Evolutionary conservation across 805 yeast species (phyloP).

Genomic region (Ogataea ganodermae): DNA sequence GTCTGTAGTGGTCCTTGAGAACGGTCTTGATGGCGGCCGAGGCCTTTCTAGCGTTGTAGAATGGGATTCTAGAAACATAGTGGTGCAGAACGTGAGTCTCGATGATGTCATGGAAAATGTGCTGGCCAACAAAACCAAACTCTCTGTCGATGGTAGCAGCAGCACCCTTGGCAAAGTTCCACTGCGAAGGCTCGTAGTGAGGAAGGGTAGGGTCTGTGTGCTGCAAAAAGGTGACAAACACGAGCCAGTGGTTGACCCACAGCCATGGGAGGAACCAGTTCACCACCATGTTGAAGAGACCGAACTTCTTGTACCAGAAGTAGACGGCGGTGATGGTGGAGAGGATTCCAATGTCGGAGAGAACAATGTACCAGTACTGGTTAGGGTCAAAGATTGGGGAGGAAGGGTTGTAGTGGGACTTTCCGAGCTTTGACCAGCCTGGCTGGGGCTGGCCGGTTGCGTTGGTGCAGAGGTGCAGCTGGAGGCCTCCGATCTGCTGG

Average conservation of each 20-base stretch:
- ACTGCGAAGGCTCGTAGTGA: slow-evolving; percentile 55
- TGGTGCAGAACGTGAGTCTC: slow-evolving; percentile 62
- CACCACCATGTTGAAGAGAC: slow-evolving; percentile 51
- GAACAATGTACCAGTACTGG: slow-evolving; percentile 56
- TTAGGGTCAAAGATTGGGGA: slow-evolving; percentile 56
- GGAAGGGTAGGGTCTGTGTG: slow-evolving; percentile 63
- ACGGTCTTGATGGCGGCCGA: slow-evolving; percentile 52
- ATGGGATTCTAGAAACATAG: slow-evolving; percentile 56
- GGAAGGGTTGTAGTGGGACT: slow-evolving; percentile 55
- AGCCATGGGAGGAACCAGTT: slow-evolving; percentile 62
- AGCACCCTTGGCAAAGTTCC: slow-evolving; percentile 69
- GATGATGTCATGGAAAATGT: slow-evolving; percentile 58
- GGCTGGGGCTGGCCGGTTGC: slow-evolving; percentile 57
- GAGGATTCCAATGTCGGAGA: slow-evolving; percentile 58
- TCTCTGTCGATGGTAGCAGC: slow-evolving; percentile 66
- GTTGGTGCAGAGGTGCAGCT: slow-evolving; percentile 49
- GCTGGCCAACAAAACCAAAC: slow-evolving; percentile 59
- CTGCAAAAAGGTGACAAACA: slow-evolving; percentile 61
- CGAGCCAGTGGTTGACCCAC: slow-evolving; percentile 67
- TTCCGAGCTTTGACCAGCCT: slow-evolving; percentile 43
- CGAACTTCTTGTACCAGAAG: slow-evolving; percentile 51
- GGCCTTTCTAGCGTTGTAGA: slow-evolving; percentile 57
- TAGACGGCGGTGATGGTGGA: slow-evolving; percentile 47
- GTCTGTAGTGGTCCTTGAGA: slow-evolving; percentile 53
- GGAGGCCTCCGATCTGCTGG: slow-evolving; percentile 61